These are phyloP conservation scores for Prosopis cineraria DNA, from an alignment of 306 rosid genomes.

Conservation along the genomic window DNA sequence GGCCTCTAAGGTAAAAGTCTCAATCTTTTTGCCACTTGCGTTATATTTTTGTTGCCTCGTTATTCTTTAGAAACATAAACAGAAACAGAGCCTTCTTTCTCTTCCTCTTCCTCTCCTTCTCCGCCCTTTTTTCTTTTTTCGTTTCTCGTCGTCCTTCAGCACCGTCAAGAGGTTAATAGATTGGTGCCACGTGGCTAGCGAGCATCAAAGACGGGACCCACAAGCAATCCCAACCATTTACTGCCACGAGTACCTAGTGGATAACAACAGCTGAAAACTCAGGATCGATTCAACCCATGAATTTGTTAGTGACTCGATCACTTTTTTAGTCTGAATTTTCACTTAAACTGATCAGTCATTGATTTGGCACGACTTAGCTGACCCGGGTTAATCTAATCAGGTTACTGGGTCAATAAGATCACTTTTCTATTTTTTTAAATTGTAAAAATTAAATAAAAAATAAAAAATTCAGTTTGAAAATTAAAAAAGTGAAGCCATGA, in stretches of 20 bases:
- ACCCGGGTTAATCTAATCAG: no score
- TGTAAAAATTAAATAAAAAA: no score
- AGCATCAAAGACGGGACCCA: slow-evolving; percentile 32
- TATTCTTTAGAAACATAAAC: background rate
- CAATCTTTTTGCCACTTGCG: background rate
- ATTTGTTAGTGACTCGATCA: no score
- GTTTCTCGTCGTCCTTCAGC: slow-evolving; percentile 14
- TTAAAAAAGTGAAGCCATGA: no score
- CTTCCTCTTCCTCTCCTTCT: background rate
- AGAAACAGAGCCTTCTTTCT: background rate
- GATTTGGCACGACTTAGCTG: no score
- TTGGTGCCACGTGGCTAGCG: slow-evolving; percentile 47
- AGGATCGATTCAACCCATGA: no score
- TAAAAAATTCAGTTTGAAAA: no score
- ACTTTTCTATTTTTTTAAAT: no score
- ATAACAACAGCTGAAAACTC: slow-evolving; percentile 13
- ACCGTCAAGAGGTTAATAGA: slow-evolving; percentile 23
- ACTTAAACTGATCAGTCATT: no score
- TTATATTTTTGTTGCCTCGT: background rate
- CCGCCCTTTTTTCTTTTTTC: background rate
- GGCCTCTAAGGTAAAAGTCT: background rate
- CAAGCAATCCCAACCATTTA: slow-evolving; percentile 23
- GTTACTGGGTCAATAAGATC: no score
- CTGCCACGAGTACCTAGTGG: slow-evolving; percentile 32
- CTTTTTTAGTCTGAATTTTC: no score